phyloP scores from a whole-genome alignment of 768 basidiomycete species.

The Boletus rubropictus region DNA sequence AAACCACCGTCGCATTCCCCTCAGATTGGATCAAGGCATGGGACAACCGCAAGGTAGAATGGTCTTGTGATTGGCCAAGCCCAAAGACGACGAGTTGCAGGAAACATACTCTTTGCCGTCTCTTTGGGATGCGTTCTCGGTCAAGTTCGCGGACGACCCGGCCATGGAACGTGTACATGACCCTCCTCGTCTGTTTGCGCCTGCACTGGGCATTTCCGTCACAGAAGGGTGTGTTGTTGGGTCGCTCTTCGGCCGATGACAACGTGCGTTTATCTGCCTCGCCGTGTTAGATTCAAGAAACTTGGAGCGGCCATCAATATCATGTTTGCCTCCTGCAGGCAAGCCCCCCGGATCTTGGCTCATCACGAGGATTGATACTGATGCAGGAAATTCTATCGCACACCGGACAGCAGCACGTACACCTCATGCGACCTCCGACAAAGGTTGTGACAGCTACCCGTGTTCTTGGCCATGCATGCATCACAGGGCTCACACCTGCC shows the following conservation, averaged over 20 bases:
- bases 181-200: not conserved
- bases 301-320: not conserved
- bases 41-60: not conserved
- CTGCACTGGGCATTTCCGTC: not conserved
- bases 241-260: not conserved
- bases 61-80: not conserved
- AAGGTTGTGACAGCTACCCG: not conserved
- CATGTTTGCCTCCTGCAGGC: not conserved
- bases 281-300: not conserved
- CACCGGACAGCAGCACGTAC: not conserved
- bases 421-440: slow-evolving; percentile 7
- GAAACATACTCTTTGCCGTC: not conserved
- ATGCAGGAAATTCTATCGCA: not conserved
- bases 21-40: not conserved
- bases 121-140: not conserved
- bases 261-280: not conserved
- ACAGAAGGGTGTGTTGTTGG: too few species aligned
- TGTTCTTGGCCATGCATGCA: not conserved
- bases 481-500: not conserved
- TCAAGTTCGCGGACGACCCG: too few species aligned
- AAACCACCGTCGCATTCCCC: not conserved
- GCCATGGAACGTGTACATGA: not conserved
- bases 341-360: not conserved
- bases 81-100: not conserved
- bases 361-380: not conserved